Conservation (phyloP, 352 stramenopile genomes). For the Pythium brachiatum region DNA sequence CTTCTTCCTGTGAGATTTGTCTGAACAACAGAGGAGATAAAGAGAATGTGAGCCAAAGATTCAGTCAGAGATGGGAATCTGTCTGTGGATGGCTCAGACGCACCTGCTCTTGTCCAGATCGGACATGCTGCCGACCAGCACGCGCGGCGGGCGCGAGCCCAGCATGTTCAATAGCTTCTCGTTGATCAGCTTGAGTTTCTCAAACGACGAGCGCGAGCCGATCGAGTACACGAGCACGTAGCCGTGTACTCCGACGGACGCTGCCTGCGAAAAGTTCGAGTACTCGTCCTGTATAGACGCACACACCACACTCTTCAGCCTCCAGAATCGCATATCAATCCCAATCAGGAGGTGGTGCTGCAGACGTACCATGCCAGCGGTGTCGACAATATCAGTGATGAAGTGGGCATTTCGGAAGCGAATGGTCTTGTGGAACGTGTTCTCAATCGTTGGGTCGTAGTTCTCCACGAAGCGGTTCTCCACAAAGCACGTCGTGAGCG, state of each 20-base stretch:
- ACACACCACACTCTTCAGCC: background rate
- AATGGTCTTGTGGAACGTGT: constrained; percentile 96
- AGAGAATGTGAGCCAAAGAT: background rate
- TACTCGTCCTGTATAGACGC: constrained; percentile 88
- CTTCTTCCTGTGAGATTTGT: constrained; percentile 84
- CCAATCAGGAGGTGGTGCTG: background rate
- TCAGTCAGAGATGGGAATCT: background rate
- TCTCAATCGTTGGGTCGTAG: constrained; percentile 97
- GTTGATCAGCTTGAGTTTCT: constrained; percentile 95
- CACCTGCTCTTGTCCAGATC: constrained; percentile 91
- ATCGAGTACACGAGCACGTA: constrained; percentile 96
- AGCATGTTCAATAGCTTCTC: constrained; percentile 94
- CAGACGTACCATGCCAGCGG: constrained; percentile 89
- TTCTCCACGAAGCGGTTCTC: constrained; percentile 90
- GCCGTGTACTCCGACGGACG: constrained; percentile 93
- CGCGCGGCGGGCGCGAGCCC: constrained; percentile 90
- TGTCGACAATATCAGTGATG: constrained; percentile 96
- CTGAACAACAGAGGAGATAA: constrained; percentile 24
- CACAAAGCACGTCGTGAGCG: constrained; percentile 93
- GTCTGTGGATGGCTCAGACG: constrained; percentile 22
- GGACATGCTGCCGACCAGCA: constrained; percentile 94
- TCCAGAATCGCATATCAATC: constrained; percentile 3
- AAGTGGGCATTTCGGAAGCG: constrained; percentile 96
- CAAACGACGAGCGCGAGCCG: constrained; percentile 90
- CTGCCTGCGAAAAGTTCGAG: constrained; percentile 94